Evolutionary conservation across 192 early-diverging fungal genomes (phyloP).

Genomic region (Piromyces sp.): DNA sequence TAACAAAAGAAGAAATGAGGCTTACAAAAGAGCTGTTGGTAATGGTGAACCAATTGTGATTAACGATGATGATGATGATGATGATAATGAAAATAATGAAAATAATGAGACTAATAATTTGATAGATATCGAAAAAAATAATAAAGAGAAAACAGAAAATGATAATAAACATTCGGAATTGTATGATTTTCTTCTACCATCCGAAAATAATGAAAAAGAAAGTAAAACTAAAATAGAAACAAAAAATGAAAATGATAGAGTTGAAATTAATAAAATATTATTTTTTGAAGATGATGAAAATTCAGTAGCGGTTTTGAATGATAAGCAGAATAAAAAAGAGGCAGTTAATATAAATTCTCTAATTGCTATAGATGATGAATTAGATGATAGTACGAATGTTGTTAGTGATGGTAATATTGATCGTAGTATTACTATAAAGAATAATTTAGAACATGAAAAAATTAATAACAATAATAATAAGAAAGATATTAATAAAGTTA

Average conservation of each 20-base stretch:
- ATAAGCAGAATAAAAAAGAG: not conserved
- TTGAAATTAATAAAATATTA: not conserved
- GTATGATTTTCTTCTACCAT: not conserved
- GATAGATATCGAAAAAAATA: not conserved
- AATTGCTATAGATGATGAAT: not conserved
- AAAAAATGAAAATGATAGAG: not conserved
- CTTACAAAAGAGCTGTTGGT: not conserved
- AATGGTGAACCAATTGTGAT: not conserved
- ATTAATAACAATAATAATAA: not conserved
- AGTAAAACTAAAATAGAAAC: not conserved
- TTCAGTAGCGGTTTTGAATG: not conserved
- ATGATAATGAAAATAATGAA: not conserved
- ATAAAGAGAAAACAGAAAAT: not conserved
- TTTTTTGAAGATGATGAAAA: not conserved
- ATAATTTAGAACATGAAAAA: not conserved
- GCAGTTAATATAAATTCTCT: not conserved
- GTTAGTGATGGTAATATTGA: not conserved
- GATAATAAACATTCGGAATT: not conserved
- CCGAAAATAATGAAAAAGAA: not conserved
- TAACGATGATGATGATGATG: not conserved
- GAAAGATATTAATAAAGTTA: not conserved
- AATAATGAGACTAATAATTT: not conserved
- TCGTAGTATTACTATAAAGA: not conserved
- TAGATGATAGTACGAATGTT: not conserved
- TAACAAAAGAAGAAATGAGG: not conserved